These are phyloP conservation scores for Phialemoniopsis sp. DNA, from an alignment of 2,329 filamentous ascomycete species.

Conservation along the genomic window DNA sequence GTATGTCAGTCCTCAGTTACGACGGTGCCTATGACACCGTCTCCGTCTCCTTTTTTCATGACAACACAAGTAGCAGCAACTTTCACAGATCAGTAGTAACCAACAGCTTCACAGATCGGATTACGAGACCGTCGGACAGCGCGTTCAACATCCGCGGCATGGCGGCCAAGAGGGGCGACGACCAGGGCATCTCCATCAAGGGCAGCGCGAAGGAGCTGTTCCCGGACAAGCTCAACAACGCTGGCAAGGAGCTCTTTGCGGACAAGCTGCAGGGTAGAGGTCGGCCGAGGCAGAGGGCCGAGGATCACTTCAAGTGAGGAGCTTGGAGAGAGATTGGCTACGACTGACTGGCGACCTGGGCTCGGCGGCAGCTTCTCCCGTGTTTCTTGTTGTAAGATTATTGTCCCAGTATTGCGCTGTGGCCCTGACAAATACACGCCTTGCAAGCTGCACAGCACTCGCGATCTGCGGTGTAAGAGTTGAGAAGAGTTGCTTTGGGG, in stretches of 20 bases:
- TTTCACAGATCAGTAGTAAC: background rate
- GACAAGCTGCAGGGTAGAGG: conserved; percentile 55
- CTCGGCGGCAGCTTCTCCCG: too few species aligned
- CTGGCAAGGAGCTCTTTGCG: conserved; percentile 66
- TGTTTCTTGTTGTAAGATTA: too few species aligned
- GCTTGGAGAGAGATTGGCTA: background rate
- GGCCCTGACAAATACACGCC: too few species aligned
- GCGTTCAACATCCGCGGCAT: conserved; percentile 58
- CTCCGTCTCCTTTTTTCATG: background rate
- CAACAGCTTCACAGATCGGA: conserved; percentile 25
- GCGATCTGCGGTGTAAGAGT: too few species aligned
- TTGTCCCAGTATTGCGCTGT: too few species aligned
- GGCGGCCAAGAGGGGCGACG: conserved; percentile 39
- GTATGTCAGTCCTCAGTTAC: conserved; percentile 12
- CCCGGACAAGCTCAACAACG: conserved; percentile 60
- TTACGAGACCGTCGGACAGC: conserved; percentile 18
- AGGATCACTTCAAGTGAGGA: conserved; percentile 65
- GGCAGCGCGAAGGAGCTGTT: conserved; percentile 67
- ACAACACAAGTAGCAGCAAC: too few species aligned
- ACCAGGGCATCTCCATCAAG: conserved; percentile 60
- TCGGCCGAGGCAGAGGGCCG: conserved; percentile 60
- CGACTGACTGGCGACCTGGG: too few species aligned
- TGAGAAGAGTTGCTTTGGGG: too few species aligned
- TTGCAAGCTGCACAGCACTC: too few species aligned
- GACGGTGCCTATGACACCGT: background rate